Evolutionary conservation across 495 filamentous ascomycete species (phyloP), one percentile per base, ranked within the genome.

Genomic region (Neurospora sp.): DNA sequence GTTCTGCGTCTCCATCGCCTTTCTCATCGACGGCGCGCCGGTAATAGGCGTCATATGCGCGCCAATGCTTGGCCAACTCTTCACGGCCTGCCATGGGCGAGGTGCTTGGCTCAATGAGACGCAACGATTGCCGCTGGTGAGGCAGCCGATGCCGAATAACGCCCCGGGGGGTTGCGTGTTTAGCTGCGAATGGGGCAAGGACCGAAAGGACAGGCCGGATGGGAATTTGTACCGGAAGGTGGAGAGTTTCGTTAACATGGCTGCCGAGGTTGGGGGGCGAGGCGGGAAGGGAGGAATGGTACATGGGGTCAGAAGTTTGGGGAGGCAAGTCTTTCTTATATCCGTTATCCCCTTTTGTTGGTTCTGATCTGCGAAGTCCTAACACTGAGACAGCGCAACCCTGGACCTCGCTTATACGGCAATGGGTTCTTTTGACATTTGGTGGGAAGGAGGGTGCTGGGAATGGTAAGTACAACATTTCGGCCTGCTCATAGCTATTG

Each of bases 401-500:
- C 80, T 95, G 75, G 93, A 94, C 76, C 82, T 93, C 16, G 93
- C 91, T 59, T 87, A 85, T 39, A 89, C 94, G 61, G 93, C 93
- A 20, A 84, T 85, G 22, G 93, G 93, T 1, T 83, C 85, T 12
- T 76, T 95, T 72, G 93, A 96, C 82, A 80, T 92, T 40, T 94
- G 93, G 78, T 95, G 93, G 93, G 93, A 95, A 76, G 91, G 89
- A 2, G 93, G 93, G 9, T 93, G 91, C 75, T 95, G 91, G 92
- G 91, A 90, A 69, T 94, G 92, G 81, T 81, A 74, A 69, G 78
- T 69, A 71, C 48, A 41, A 14, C 18, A 38, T 8, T 20, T 37
- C n/a, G 0, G 20, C 14, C 37, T 1, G 18, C 16, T 31, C 27
- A 48, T 37, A 6, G 20, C 18, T 70, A 22, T 0, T 18, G 31